These are phyloP conservation scores for Litchi chinensis DNA, from an alignment of 345 rosid genomes.

Conservation along the genomic window DNA sequence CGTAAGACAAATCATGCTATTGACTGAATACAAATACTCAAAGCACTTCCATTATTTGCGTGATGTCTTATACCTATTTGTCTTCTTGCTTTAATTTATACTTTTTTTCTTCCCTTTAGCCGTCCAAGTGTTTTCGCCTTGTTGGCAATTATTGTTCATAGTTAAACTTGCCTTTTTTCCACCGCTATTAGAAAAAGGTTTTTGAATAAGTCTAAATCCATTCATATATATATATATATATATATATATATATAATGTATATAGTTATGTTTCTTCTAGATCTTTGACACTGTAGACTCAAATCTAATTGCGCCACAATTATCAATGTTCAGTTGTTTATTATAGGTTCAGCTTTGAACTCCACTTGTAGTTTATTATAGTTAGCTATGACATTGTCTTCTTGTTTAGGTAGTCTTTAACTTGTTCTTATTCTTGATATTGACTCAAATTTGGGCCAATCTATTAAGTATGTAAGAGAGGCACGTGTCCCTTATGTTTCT, in stretches of 20 bases:
- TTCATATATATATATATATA: too few relatives aligned
- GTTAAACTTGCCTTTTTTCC: background rate
- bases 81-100: background rate
- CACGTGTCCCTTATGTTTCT: background rate
- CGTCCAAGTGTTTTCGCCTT: constrained; percentile 2
- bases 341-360: background rate
- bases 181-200: background rate
- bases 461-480: too few relatives aligned
- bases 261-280: background rate
- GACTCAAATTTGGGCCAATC: background rate
- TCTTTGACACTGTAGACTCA: background rate
- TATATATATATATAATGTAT: too few relatives aligned
- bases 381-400: background rate
- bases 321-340: background rate
- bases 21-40: background rate
- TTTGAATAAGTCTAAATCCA: background rate
- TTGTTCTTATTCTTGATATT: background rate
- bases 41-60: background rate
- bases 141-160: background rate
- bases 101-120: background rate
- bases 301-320: background rate
- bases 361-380: background rate
- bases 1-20: background rate
- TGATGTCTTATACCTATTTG: background rate
- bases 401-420: background rate